Conservation (phyloP, 768 basidiomycete genomes). For the Amanita polypyramis region DNA sequence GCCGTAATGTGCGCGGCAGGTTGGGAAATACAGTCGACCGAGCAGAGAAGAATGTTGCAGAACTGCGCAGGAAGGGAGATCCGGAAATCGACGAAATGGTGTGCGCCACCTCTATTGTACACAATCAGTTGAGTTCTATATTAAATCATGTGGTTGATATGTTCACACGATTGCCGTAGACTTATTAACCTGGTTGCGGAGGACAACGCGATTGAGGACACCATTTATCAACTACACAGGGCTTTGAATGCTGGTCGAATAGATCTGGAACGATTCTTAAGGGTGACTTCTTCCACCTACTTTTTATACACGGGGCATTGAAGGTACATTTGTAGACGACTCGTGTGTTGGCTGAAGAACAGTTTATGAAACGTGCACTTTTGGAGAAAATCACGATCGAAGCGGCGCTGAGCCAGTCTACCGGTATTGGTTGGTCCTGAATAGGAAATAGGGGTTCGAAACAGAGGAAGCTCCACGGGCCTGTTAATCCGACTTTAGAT, state of each 20-base stretch:
- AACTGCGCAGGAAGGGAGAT: slow-evolving; percentile 76
- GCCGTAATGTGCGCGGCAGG: slow-evolving; percentile 64
- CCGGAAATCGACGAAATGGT: slow-evolving; percentile 95
- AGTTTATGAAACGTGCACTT: slow-evolving; percentile 93
- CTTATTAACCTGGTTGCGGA: slow-evolving; percentile 97
- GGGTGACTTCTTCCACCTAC: slow-evolving; percentile 41
- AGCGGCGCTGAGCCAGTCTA: slow-evolving; percentile 38
- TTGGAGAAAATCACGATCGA: slow-evolving; percentile 79
- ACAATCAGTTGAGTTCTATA: slow-evolving; percentile 71
- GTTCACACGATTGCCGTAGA: slow-evolving; percentile 29
- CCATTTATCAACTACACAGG: slow-evolving; percentile 91
- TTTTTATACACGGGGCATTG: slow-evolving; percentile 10
- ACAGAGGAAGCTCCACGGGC: slow-evolving; percentile 8
- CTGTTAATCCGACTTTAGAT: background rate
- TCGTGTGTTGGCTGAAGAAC: slow-evolving; percentile 85
- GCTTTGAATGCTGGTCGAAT: slow-evolving; percentile 86
- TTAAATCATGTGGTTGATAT: slow-evolving; percentile 6
- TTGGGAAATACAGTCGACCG: slow-evolving; percentile 50
- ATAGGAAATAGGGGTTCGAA: slow-evolving; percentile 14
- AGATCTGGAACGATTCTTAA: slow-evolving; percentile 89
- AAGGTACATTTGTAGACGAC: slow-evolving; percentile 42
- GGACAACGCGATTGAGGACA: slow-evolving; percentile 97
- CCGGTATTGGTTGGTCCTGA: slow-evolving; percentile 30
- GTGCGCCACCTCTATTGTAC: slow-evolving; percentile 90
- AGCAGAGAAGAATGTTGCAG: slow-evolving; percentile 65